Evolutionary conservation across 2,329 filamentous ascomycete species (phyloP), one percentile per base, ranked within the genome.

Genomic region (Trichoderma brevicompactum): DNA sequence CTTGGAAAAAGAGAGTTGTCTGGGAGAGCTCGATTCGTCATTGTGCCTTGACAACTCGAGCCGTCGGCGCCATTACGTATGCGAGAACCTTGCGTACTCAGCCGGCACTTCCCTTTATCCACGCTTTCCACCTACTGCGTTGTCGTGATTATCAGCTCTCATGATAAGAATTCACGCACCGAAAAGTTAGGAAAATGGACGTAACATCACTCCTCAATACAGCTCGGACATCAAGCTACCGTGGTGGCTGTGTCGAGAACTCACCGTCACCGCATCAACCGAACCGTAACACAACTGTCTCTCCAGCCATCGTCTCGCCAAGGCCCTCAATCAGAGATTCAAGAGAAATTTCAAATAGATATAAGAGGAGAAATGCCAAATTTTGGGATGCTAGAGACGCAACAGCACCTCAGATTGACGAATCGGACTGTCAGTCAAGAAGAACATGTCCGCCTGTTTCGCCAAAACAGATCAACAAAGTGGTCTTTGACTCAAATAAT

Each of bases 341-440:
- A 5, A 38, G n/a, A 13, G 19, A 60, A 23, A 23, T 38, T 3
- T 13, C 28, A 40, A 44, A 28, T n/a, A 48, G 36, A 66, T 70
- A 32, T 69, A 65, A 67, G 69, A 71, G 50, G 38, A 68, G 61
- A 19, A 72, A 67, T 68, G 68, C 67, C 36, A 83, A 76, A 44
- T 82, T 82, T 60, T 85, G 83, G 83, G 80, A 83, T 66, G 82
- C 79, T 17, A 79, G 78, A 40, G 82, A 82, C 48, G 84, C 82
- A 67, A 80, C 80, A 28, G 74, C 84, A 23, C 79, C 81, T 5
- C 72, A 79, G 49, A 75, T 78, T 12, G 67, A 78, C 61, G 78
- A 81, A 53, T 74, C 74, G 19, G 80, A 79, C 67, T 68, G 72
- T 44, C 70, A 68, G 17, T 66, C 64, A 49, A 41, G 17, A 46